phyloP scores from a whole-genome alignment of 148 eudicot genomes.

The Rhododendron ferrugineum region DNA sequence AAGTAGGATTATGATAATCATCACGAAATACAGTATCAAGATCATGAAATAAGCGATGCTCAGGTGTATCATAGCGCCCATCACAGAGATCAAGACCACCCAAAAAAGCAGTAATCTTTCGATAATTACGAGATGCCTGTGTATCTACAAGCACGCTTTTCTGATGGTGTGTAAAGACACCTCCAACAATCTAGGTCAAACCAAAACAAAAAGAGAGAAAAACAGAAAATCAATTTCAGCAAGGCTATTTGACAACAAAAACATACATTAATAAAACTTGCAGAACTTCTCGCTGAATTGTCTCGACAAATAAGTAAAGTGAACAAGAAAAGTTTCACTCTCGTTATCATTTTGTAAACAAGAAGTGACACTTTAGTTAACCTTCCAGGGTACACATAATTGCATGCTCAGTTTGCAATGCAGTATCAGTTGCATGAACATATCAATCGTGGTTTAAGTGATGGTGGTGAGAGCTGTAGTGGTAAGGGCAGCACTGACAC shows the following conservation, averaged over 20 bases:
- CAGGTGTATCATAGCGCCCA: conserved; percentile 98
- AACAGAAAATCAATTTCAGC: conserved; percentile 10
- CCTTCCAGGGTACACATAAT: neutral
- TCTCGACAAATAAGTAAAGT: neutral
- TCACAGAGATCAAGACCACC: conserved; percentile 98
- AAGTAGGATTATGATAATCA: conserved; percentile 85
- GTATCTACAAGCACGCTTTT: conserved; percentile 97
- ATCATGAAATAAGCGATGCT: conserved; percentile 84
- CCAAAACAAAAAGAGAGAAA: neutral
- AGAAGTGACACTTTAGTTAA: neutral
- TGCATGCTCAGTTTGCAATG: neutral
- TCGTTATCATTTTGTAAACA: neutral
- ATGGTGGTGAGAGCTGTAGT: neutral
- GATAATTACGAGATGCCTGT: conserved; percentile 77
- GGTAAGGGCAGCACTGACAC: neutral
- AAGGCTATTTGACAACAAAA: neutral
- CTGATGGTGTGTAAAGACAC: conserved; percentile 93
- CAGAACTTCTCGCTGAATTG: neutral
- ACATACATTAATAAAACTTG: neutral
- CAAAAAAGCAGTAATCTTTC: conserved; percentile 83
- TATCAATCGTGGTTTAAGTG: neutral
- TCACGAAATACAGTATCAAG: conserved; percentile 67
- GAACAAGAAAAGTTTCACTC: neutral
- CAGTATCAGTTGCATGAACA: neutral
- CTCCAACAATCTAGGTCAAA: conserved; percentile 74